These are phyloP conservation scores for Psidium friedrichsthalianum DNA, from an alignment of 345 rosid species.

Conservation along the genomic window DNA sequence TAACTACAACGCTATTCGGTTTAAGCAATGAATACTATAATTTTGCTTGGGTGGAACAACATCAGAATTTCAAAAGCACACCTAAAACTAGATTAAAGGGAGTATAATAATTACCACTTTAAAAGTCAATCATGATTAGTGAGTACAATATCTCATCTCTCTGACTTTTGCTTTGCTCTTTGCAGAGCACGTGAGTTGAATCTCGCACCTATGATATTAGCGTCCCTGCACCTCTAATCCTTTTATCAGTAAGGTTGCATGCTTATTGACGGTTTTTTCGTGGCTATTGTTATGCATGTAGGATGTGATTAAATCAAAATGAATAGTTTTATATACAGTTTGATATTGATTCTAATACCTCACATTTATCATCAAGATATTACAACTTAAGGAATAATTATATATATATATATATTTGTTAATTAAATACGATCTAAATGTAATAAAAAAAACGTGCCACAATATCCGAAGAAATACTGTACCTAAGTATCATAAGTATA, in stretches of 20 bases:
- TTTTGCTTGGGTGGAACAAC: neutral
- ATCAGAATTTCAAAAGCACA: neutral
- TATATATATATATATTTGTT: neutral
- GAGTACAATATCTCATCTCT: neutral
- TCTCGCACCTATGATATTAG: no score
- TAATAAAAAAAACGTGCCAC: neutral
- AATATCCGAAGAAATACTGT: neutral
- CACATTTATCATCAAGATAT: neutral
- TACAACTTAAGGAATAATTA: neutral
- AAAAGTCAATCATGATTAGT: neutral
- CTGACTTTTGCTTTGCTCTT: no score
- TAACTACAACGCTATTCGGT: neutral
- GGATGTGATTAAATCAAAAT: neutral
- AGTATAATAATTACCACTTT: neutral
- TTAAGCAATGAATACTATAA: neutral
- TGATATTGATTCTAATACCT: neutral
- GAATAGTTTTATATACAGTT: neutral
- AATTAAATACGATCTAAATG: neutral
- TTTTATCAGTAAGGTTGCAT: no score
- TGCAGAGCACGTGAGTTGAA: no score
- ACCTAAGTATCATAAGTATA: no score
- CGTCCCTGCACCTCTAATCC: no score
- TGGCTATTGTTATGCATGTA: neutral
- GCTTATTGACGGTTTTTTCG: no score
- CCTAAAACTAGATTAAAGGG: neutral